These are phyloP conservation scores for Paraleonurus japonicus DNA, from an alignment of 257 asterid genomes.

Conservation along the genomic window DNA sequence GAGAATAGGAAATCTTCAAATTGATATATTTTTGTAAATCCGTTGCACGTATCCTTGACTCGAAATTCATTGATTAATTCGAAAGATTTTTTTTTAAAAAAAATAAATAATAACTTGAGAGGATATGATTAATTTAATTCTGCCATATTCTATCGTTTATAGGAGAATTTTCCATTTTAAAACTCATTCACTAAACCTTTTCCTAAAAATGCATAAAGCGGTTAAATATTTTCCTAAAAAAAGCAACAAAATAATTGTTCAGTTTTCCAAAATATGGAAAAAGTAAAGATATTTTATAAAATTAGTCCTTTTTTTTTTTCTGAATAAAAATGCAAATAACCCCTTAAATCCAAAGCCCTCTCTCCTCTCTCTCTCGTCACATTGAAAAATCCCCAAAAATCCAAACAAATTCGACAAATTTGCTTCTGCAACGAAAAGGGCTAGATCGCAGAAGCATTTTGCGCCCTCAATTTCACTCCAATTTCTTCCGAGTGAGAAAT, in stretches of 20 bases:
- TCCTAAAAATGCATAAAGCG: background rate
- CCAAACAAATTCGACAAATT: background rate
- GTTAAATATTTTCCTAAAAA: too few relatives aligned
- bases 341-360: slow-evolving; percentile 15
- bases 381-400: background rate
- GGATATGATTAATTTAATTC: background rate
- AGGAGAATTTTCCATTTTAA: too few relatives aligned
- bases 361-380: background rate
- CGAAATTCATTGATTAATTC: too few relatives aligned
- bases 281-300: background rate
- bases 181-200: background rate
- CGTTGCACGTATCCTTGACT: too few relatives aligned
- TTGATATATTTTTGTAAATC: background rate
- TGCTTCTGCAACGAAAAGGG: background rate
- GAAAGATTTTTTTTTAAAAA: too few relatives aligned
- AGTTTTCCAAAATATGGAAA: background rate
- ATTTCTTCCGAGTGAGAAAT: background rate
- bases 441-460: background rate
- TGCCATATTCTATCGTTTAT: too few relatives aligned
- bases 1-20: background rate
- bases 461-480: background rate
- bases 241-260: background rate
- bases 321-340: slow-evolving; percentile 12
- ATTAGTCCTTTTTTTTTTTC: background rate
- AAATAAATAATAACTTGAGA: background rate